Conservation (phyloP, 139 green algal genomes). For the Marvania coccoides region DNA sequence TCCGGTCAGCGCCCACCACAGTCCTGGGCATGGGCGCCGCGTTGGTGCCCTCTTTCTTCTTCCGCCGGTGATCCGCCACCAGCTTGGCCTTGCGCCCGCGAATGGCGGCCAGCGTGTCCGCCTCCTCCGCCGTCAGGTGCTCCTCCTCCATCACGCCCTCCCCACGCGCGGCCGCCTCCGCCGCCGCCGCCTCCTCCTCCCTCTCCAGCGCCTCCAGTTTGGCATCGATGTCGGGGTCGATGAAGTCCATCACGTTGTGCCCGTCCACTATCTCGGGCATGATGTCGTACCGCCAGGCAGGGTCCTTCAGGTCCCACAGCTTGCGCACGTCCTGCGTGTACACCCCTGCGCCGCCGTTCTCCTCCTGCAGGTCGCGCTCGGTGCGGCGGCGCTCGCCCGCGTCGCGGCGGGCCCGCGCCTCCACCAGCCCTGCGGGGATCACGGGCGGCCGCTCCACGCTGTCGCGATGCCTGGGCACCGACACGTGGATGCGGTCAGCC, state of each 20-base stretch:
- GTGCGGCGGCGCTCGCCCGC: constrained; percentile 34
- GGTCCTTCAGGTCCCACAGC: constrained; percentile 76
- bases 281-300: constrained; percentile 90
- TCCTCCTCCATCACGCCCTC: constrained; percentile 31
- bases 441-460: constrained; percentile 56
- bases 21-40: constrained; percentile 62
- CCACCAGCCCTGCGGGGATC: constrained; percentile 69
- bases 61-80: constrained; percentile 57
- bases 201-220: constrained; percentile 87
- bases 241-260: constrained; percentile 94
- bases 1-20: constrained; percentile 40
- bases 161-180: not conserved
- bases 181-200: constrained; percentile 69
- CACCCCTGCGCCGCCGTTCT: constrained; percentile 87
- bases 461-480: constrained; percentile 64
- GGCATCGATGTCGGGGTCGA: constrained; percentile 96
- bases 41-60: constrained; percentile 64
- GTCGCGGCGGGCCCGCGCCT: constrained; percentile 35
- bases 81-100: constrained; percentile 54
- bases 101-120: constrained; percentile 61
- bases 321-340: constrained; percentile 87
- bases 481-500: constrained; percentile 91
- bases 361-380: constrained; percentile 80
- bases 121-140: constrained; percentile 68
- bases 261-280: constrained; percentile 95